Evolutionary conservation across 1,139 yeast genomes (phyloP).

Genomic region (Petasospora fabianii): DNA sequence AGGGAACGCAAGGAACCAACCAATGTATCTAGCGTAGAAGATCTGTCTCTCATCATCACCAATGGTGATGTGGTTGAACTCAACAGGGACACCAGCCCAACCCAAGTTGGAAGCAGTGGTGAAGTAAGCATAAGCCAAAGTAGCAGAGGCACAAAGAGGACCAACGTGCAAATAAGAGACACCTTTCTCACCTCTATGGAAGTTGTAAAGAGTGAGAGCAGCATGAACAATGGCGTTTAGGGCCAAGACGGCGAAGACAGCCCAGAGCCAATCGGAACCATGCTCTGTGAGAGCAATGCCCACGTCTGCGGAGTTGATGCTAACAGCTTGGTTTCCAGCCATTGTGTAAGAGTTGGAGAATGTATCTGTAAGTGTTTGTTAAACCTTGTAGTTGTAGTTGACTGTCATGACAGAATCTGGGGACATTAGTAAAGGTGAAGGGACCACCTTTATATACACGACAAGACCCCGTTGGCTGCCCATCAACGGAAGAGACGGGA

Average conservation of each 20-base stretch:
- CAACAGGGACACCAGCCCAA: conserved; percentile 50
- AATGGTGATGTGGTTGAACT: conserved; percentile 48
- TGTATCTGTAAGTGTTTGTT: too few species aligned
- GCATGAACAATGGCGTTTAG: conserved; percentile 41
- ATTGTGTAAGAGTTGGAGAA: conserved; percentile 8
- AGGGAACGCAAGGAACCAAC: conserved; percentile 56
- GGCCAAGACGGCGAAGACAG: conserved; percentile 52
- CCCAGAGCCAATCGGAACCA: conserved; percentile 74
- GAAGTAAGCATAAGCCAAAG: conserved; percentile 51
- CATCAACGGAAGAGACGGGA: too few species aligned
- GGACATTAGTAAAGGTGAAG: too few species aligned
- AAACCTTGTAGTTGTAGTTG: background rate
- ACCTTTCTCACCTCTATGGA: conserved; percentile 10
- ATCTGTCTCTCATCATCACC: conserved; percentile 47
- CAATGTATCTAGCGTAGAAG: conserved; percentile 62
- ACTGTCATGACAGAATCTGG: too few species aligned
- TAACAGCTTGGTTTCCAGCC: conserved; percentile 44
- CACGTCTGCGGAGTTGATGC: conserved; percentile 42
- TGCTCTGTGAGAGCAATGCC: conserved; percentile 53
- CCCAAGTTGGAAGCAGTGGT: conserved; percentile 69
- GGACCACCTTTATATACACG: too few species aligned
- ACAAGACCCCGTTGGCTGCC: too few species aligned
- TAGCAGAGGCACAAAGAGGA: conserved; percentile 37
- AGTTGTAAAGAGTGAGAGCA: conserved; percentile 37
- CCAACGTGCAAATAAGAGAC: conserved; percentile 18